phyloP scores from a whole-genome alignment of 164 flowering plant genomes.

The Akebia trifoliata region DNA sequence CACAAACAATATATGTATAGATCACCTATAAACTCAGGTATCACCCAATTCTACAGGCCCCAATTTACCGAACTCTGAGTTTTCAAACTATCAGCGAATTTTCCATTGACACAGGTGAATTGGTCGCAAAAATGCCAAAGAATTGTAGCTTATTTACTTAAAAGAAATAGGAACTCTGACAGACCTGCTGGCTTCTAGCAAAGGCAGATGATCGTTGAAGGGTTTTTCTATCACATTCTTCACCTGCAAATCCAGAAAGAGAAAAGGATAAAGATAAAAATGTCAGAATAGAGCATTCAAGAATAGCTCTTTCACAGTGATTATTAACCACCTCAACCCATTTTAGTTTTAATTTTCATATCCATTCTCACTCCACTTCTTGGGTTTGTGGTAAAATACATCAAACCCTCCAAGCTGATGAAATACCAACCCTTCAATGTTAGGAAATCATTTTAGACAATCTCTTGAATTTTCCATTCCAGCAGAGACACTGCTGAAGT shows the following conservation, averaged over 20 bases:
- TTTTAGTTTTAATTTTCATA: not conserved
- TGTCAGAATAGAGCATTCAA: not conserved
- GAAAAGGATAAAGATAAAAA: not conserved
- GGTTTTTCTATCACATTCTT: conserved; percentile 95
- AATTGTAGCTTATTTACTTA: no score
- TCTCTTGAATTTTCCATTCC: no score
- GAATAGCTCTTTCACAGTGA: no score
- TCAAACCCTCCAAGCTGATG: no score
- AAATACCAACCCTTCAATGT: no score
- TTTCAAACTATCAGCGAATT: not conserved
- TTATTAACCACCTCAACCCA: not conserved
- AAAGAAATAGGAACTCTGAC: conserved; percentile 8
- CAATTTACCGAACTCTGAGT: no score
- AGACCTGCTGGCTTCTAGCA: conserved; percentile 98
- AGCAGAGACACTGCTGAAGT: no score
- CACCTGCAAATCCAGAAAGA: conserved; percentile 52
- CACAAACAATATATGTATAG: no score
- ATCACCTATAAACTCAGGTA: no score
- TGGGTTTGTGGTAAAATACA: no score
- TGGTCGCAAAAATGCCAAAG: not conserved
- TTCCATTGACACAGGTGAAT: not conserved
- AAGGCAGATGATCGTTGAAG: conserved; percentile 87
- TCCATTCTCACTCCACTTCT: not conserved
- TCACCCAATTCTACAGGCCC: no score
- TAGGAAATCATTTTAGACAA: no score